These are phyloP conservation scores for Ophiostoma montium DNA, from an alignment of 2,329 filamentous ascomycete species.

Conservation along the genomic window DNA sequence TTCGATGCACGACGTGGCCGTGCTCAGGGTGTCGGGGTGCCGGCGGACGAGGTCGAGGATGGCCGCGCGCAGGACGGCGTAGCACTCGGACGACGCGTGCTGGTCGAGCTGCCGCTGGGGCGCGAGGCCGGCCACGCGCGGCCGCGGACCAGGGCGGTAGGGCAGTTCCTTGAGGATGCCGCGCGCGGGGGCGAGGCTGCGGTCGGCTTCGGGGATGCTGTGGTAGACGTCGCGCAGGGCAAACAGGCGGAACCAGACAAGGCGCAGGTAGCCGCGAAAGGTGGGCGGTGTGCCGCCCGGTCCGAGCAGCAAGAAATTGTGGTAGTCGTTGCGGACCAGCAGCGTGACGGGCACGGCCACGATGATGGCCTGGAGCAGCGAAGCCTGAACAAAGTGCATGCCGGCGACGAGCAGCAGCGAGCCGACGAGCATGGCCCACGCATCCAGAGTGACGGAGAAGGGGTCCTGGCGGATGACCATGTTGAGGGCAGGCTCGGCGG, in stretches of 20 bases:
- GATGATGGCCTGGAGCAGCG: constrained; percentile 35
- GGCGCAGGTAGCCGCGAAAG: constrained; percentile 55
- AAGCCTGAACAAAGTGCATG: constrained; percentile 36
- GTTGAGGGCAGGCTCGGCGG: constrained; percentile 19
- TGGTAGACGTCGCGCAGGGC: constrained; percentile 54
- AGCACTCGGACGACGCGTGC: constrained; percentile 37
- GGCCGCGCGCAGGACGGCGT: constrained; percentile 36
- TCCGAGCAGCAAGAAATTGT: constrained; percentile 61
- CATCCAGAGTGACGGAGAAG: constrained; percentile 39
- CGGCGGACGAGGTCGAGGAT: constrained; percentile 34
- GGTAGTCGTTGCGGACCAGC: constrained; percentile 55
- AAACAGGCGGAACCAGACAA: constrained; percentile 62
- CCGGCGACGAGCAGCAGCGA: constrained; percentile 33
- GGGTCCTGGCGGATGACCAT: constrained; percentile 34
- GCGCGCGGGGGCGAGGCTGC: constrained; percentile 33
- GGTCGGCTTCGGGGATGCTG: constrained; percentile 37
- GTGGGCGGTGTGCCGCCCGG: constrained; percentile 70
- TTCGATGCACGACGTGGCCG: constrained; percentile 63
- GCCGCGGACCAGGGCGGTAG: constrained; percentile 47
- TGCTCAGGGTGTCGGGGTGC: constrained; percentile 35
- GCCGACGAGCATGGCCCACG: constrained; percentile 30
- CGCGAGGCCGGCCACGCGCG: constrained; percentile 59
- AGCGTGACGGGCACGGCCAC: constrained; percentile 33
- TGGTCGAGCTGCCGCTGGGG: constrained; percentile 70
- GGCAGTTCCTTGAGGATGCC: constrained; percentile 50